Conservation (phyloP, 1,284 basidiomycete genomes). For the Trichosporon sp. region DNA sequence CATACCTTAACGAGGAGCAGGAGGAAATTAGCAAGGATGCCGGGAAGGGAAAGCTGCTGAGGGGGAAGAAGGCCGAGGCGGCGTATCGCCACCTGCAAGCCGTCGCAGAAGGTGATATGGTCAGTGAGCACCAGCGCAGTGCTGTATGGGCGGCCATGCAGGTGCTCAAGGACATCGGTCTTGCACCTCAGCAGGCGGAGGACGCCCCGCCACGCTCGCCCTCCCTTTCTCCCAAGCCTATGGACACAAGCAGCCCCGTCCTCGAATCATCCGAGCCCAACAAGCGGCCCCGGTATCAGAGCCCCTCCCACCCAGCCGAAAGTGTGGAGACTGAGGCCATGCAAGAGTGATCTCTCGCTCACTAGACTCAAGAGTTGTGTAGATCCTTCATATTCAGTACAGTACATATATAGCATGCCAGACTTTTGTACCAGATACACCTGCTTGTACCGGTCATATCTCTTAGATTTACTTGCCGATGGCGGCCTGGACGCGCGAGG, state of each 20-base stretch:
- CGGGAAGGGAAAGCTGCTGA: background rate
- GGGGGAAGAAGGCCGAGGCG: background rate
- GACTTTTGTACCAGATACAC: background rate
- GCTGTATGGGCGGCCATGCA: background rate
- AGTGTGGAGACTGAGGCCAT: background rate
- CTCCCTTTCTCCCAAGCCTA: background rate
- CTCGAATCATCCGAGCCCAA: background rate
- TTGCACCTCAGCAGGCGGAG: background rate
- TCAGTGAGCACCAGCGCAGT: background rate
- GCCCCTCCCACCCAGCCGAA: background rate
- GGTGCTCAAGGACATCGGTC: background rate
- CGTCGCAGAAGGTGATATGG: background rate
- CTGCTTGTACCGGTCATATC: no score
- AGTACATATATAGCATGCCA: background rate
- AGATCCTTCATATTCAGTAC: background rate
- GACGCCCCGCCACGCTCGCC: background rate
- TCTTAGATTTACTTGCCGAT: conserved; percentile 22
- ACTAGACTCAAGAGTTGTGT: background rate
- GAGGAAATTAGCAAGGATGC: background rate
- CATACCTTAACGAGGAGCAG: background rate
- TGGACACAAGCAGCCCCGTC: background rate
- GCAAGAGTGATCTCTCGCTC: background rate
- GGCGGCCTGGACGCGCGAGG: conserved; percentile 34
- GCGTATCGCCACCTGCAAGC: conserved; percentile 2
- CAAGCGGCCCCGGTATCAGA: background rate